Base-by-base conservation (phyloP, 495 filamentous ascomycete genomes). In the Aspergillus diversus region DNA sequence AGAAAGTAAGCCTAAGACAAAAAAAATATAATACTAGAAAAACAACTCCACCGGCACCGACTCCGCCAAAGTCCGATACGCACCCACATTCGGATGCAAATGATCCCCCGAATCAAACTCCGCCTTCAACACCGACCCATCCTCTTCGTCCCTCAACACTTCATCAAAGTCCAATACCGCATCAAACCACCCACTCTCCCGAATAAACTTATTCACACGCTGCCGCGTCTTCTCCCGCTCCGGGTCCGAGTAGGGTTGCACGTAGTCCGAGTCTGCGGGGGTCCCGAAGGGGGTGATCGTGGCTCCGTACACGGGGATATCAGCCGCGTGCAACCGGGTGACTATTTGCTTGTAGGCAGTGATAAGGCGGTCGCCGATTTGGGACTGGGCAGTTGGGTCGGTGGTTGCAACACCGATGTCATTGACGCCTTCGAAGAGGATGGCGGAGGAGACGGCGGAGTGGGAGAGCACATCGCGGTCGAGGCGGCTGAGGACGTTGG, bases 401-500 rank as follows among this genome's bases (percentile, higher is more conserved):
- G 80, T 62, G 27, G 72, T 76, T 1, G 78, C 84, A 7, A 73
- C 73, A 33, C 88, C 87, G 50, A 90, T 89, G 69, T 92, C 90
- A 71, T 92, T 92, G 21, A 91, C 87, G 17, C 89, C 89, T 73
- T 89, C 84, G 72, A 92, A 92, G 37, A 92, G 81, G 74, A 92
- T 81, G 34, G 82, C 84, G 66, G 86, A 90, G 63, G 77, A 77
- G 7, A 87, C 81, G 8, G 83, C 83, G 1, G 82, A 75, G 8
- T 84, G 81, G 0, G 78, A 67, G 13, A 92, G 73, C 5, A 87
- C 80, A 68, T 92, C 89, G 13, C 89, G 80, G 67, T 89, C 85
- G 63, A 90, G 78, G 0, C 89, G 83, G 52, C 75, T 73, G 37
- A 89, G 70, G 1, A 87, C 80, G 21, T 83, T 84, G 5, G 89